phyloP scores from a whole-genome alignment of 129 eudicot species.

The Centaurea solstitialis region DNA sequence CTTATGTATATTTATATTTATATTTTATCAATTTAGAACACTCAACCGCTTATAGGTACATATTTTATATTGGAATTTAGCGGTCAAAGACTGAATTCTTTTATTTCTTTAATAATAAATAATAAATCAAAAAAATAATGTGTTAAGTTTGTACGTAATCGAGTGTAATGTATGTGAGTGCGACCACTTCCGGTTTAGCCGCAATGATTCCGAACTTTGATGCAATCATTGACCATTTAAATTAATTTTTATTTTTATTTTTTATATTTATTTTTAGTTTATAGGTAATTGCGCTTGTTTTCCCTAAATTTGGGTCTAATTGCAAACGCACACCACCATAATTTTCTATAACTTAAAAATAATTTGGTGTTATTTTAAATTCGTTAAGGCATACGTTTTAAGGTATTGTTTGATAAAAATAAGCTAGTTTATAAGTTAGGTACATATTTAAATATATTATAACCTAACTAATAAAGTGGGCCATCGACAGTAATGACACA shows the following conservation, averaged over 20 bases:
- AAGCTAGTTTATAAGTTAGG: too few relatives aligned
- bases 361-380: too few relatives aligned
- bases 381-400: too few relatives aligned
- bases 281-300: not conserved
- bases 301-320: not conserved
- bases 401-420: too few relatives aligned
- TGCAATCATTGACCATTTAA: slow-evolving; percentile 49
- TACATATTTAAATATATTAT: too few relatives aligned
- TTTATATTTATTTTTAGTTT: not conserved
- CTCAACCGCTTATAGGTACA: too few relatives aligned
- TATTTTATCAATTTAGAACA: too few relatives aligned
- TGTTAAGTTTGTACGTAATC: slow-evolving; percentile 6
- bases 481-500: too few relatives aligned
- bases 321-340: not conserved
- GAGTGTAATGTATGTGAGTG: slow-evolving; percentile 23
- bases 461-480: too few relatives aligned
- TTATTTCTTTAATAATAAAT: not conserved
- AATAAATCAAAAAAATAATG: not conserved
- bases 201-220: slow-evolving; percentile 39
- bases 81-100: not conserved
- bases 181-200: slow-evolving; percentile 46
- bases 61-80: not conserved
- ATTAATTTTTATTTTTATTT: too few relatives aligned
- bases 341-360: too few relatives aligned
- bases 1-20: too few relatives aligned